Evolutionary conservation across 768 basidiomycete genomes (phyloP).

Genomic region (Leucocoprinus birnbaumii): DNA sequence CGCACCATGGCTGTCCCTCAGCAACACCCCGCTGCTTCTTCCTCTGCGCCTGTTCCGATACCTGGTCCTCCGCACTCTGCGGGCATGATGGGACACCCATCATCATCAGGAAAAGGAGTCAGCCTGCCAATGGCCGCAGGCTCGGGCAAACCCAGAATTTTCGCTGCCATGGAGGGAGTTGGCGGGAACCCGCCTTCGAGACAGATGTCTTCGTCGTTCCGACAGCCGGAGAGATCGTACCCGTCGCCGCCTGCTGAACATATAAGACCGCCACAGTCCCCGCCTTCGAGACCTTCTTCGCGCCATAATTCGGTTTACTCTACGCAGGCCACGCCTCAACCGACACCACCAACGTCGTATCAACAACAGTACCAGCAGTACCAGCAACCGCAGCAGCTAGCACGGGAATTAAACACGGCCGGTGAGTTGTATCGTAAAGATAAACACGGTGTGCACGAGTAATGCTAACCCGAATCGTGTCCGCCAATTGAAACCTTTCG

Average conservation of each 20-base stretch:
- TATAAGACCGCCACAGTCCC: not conserved
- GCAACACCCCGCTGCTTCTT: not conserved
- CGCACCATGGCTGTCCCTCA: too few relatives aligned
- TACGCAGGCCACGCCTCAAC: not conserved
- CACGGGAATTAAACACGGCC: constrained; percentile 3
- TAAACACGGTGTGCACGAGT: too few relatives aligned
- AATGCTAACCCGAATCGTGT: not conserved
- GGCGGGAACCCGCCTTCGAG: not conserved
- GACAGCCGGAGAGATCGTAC: not conserved
- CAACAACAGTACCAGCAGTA: not conserved
- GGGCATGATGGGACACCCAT: constrained; percentile 20
- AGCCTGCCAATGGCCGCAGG: not conserved
- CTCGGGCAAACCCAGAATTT: constrained; percentile 57
- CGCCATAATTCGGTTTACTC: not conserved
- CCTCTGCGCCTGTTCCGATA: constrained; percentile 11
- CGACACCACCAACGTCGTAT: not conserved
- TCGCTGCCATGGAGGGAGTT: constrained; percentile 46
- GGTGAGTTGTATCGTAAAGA: constrained; percentile 8
- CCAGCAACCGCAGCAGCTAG: not conserved
- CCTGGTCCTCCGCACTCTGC: constrained; percentile 20
- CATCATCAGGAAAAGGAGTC: constrained; percentile 14
- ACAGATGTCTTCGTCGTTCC: too few relatives aligned
- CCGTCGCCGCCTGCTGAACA: constrained; percentile 13
- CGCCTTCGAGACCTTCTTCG: too few relatives aligned
- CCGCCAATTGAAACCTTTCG: too few relatives aligned